These are phyloP conservation scores for Coemansia sp. DNA, from an alignment of 192 early-diverging fungal genomes.

Conservation along the genomic window DNA sequence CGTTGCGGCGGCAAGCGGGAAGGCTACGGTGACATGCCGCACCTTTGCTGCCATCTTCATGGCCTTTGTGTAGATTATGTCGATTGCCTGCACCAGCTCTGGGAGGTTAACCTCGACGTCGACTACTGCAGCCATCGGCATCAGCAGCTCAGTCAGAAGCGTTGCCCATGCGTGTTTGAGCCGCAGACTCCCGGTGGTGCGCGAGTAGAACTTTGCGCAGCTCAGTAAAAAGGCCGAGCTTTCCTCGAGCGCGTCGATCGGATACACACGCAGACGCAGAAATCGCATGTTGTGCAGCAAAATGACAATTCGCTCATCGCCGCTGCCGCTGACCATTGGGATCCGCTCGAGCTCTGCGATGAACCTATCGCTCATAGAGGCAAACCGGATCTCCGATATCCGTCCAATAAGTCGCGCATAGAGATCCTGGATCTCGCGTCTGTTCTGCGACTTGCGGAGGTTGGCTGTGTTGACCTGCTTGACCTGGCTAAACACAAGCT, in stretches of 20 bases:
- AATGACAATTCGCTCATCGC: conserved; percentile 81
- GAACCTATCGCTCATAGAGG: conserved; percentile 91
- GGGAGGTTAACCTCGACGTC: conserved; percentile 94
- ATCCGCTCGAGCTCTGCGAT: conserved; percentile 83
- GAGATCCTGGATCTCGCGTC: conserved; percentile 85
- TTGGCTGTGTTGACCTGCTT: conserved; percentile 78
- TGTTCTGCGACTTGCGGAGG: conserved; percentile 71
- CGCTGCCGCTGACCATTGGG: conserved; percentile 59
- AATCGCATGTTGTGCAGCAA: conserved; percentile 89
- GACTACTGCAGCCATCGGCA: conserved; percentile 88
- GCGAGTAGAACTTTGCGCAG: conserved; percentile 83
- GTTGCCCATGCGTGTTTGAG: conserved; percentile 92
- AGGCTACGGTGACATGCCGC: conserved; percentile 72
- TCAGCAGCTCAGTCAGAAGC: conserved; percentile 86
- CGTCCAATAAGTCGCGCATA: conserved; percentile 92
- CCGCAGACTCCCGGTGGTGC: conserved; percentile 70
- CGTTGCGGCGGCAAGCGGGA: conserved; percentile 83
- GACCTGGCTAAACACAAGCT: conserved; percentile 90
- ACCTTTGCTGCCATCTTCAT: conserved; percentile 89
- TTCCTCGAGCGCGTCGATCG: conserved; percentile 89
- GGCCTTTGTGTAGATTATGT: conserved; percentile 86
- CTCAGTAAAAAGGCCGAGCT: conserved; percentile 91
- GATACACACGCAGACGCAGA: conserved; percentile 91
- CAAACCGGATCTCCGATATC: conserved; percentile 86
- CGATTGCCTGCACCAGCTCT: conserved; percentile 88